Conservation (phyloP, 2,329 filamentous ascomycete species). For the Westerdykella aurantiaca region DNA sequence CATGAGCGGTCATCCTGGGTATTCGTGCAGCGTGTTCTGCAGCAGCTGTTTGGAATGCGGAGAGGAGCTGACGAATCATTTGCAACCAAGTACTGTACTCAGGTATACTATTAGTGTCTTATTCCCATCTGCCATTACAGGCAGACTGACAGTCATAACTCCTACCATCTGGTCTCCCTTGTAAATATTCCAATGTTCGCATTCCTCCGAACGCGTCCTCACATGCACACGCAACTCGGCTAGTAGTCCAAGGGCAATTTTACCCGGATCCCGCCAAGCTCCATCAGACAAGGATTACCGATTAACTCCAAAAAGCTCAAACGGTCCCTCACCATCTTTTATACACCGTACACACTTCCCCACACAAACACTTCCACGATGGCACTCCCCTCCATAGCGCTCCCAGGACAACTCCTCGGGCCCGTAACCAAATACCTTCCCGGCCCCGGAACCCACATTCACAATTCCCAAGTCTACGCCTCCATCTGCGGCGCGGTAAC, state of each 20-base stretch:
- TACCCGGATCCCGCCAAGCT: constrained; percentile 9
- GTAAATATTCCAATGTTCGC: too few relatives aligned
- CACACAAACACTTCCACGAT: constrained; percentile 14
- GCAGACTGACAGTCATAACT: too few relatives aligned
- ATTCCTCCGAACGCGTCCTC: too few relatives aligned
- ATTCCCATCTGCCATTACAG: constrained; percentile 1
- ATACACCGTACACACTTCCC: background rate
- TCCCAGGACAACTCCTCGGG: constrained; percentile 79
- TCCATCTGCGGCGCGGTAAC: constrained; percentile 70
- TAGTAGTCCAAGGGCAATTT: constrained; percentile 11
- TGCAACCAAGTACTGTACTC: constrained; percentile 12
- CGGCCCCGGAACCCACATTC: constrained; percentile 79
- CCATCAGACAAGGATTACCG: constrained; percentile 18
- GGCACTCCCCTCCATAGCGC: constrained; percentile 49
- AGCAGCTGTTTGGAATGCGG: background rate
- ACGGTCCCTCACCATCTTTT: background rate
- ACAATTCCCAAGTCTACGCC: constrained; percentile 68
- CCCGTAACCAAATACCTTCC: constrained; percentile 60
- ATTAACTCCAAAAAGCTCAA: constrained; percentile 18
- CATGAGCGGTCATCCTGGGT: constrained; percentile 1
- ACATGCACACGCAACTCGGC: constrained; percentile 3
- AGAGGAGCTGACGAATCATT: constrained; percentile 8
- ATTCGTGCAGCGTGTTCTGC: too few relatives aligned
- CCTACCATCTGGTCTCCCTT: too few relatives aligned
- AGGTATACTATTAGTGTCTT: constrained; percentile 27